Evolutionary conservation across 2,329 filamentous ascomycete species (phyloP), one percentile per base, ranked within the genome.

Genomic region (Tolypocladium paradoxum): DNA sequence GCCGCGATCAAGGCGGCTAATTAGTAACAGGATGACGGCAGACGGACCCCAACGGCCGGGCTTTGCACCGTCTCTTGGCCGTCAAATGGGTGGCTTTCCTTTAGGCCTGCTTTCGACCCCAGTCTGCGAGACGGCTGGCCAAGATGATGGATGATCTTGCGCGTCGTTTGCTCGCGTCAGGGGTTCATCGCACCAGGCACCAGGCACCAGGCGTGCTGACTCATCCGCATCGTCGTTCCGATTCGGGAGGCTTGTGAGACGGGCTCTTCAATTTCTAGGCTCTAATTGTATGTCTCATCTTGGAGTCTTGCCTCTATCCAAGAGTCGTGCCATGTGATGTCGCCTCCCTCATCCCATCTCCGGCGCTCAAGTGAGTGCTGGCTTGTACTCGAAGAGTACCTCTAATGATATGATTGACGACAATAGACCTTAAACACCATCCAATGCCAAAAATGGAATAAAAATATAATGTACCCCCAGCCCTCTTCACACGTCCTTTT

Each of bases 401-500:
- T 47, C 43, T 46, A 31, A 11, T 46, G 43, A 36, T 35, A 35
- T 36, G 24, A 9, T 29, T 18, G 18, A 12, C 12, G 27, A 46
- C 27, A 12, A 11, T 16, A 31, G 20, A 29, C 16, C 7, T 18
- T 18, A n/a, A 46, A 46, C 43, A 27, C 43, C 43, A 20, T 20
- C 27, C 43, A 2, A 47, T 47, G 43, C 48, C 35, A n/a, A 49
- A 18, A 34, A 8, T 12, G 16, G 24, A 34, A 8, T 12, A 20
- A 5, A n/a, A 27, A 22, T 22, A 16, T 47, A 51, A 48, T 33
- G 43, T 20, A 33, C n/a, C 50, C 37, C 37, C 37, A 9, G 38
- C 52, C 31, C 53, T 31, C 48, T 43, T 56, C 57, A 62, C 48
- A 40, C 51, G 55, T 71, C 68, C 60, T 75, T 76, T 58, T 92